Base-by-base conservation (phyloP, 176 grass and related monocot genomes). In the Bromus sterilis region DNA sequence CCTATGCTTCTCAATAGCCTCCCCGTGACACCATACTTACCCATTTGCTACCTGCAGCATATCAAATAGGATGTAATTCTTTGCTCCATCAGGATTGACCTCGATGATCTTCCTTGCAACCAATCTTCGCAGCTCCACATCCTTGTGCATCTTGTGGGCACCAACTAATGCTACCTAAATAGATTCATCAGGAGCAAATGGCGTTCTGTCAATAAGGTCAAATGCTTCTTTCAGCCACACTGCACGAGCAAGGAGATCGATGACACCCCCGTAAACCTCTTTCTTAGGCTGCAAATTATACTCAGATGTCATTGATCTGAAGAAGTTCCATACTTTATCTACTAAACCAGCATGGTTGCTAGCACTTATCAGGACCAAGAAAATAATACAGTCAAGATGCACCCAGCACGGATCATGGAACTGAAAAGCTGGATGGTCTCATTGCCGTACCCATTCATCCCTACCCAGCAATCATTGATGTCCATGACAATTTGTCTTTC, bases 281-380 rank as follows among this genome's bases (percentile, higher is more conserved):
- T 57, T 83, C 24, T 80, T 91, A 84, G 92, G 86, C 23, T 79
- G 39, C 6, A 94, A 64, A 64, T 89, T 58, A 71, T 91, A 94
- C 21, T 84, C 34, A 12, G 56, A 25, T 61, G 44, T 64, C 88
- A 94, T 91, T 76, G 74, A 86, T 34, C 74, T 83, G 34, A 91
- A 94, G 71, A 89, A 80, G 18, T 76, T 78, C 86, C 84, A 86
- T 40, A 86, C 88, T 85, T 91, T 64, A 33, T 94, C 88, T 15
- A 89, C 72, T 78, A 94, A 78, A 65, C 88, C 88, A 58, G 86
- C 65, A 70, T 94, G 83, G 83, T 77, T 91, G 82, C 92, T 82
- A 84, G 92, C 77, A 86, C 56, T 86, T 55, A 84, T 91, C 9
- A 91, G 83, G 3, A 71, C 71, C 71, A 88, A 51, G 46, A 91